A percentile compares a stretch with the other conserved stretches of the same genome.
Evolutionary conservation across 495 filamentous ascomycete species (phyloP).

Genomic region (Eremomyces bilateralis): DNA sequence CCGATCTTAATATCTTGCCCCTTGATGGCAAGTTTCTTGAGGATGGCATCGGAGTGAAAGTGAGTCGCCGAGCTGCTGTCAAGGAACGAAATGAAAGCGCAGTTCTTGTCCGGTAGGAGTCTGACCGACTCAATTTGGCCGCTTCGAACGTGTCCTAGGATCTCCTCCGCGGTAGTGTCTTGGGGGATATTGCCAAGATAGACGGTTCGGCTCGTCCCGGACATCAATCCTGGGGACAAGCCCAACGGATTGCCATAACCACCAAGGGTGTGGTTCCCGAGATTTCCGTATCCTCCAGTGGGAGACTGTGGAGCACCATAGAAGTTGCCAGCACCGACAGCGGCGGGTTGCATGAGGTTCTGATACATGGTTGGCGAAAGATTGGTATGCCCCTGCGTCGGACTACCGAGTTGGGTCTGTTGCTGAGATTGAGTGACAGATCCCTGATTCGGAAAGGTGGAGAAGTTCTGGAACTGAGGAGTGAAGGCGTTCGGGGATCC

Average conservation of each 20-base stretch:
- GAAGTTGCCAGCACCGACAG: conserved; percentile 44
- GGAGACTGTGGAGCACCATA: conserved; percentile 74
- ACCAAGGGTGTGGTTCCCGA: conserved; percentile 34
- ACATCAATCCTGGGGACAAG: conserved; percentile 54
- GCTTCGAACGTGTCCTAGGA: conserved; percentile 87
- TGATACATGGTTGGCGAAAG: conserved; percentile 58
- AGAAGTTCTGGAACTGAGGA: conserved; percentile 73
- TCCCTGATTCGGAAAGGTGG: conserved; percentile 49
- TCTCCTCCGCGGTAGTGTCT: conserved; percentile 96
- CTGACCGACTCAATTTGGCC: conserved; percentile 97
- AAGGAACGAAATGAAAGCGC: conserved; percentile 96
- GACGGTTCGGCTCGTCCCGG: conserved; percentile 84
- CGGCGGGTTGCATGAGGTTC: conserved; percentile 53
- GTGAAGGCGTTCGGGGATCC: conserved; percentile 77
- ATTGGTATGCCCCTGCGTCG: conserved; percentile 40
- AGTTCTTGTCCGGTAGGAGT: conserved; percentile 95
- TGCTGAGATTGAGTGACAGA: conserved; percentile 34
- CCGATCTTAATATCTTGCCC: conserved; percentile 99
- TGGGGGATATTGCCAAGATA: conserved; percentile 96
- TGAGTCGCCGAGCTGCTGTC: conserved; percentile 93
- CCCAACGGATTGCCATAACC: conserved; percentile 48
- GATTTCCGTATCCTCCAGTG: conserved; percentile 43
- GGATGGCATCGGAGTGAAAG: conserved; percentile 96
- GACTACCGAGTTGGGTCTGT: conserved; percentile 32
- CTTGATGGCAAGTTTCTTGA: conserved; percentile 95